These are phyloP conservation scores for Ambrosiella xylebori DNA, from an alignment of 2,329 filamentous ascomycete species.

Conservation along the genomic window DNA sequence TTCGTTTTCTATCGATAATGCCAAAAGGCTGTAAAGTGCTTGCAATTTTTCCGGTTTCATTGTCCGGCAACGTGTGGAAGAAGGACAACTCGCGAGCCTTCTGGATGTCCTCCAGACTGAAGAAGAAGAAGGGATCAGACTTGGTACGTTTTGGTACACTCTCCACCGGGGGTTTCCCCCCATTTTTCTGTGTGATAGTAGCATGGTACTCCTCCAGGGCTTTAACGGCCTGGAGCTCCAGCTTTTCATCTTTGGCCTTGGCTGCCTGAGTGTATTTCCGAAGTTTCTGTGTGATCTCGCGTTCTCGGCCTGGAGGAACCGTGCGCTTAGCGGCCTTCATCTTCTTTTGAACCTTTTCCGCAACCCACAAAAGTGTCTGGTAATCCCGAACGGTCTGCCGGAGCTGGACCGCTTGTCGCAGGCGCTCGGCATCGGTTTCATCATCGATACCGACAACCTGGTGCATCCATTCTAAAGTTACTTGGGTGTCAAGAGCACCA, in stretches of 20 bases:
- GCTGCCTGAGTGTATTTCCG: neutral
- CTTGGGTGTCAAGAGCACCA: conserved; percentile 39
- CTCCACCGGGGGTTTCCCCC: neutral
- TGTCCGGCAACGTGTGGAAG: conserved; percentile 9
- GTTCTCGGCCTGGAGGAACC: conserved; percentile 30
- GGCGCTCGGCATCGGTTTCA: conserved; percentile 14
- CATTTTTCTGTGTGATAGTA: neutral
- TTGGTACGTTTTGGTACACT: neutral
- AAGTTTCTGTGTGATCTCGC: conserved; percentile 17
- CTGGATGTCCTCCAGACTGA: conserved; percentile 1
- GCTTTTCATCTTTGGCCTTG: neutral
- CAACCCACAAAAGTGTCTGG: conserved; percentile 31
- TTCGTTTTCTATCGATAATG: neutral
- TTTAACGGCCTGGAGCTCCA: conserved; percentile 1
- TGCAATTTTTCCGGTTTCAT: conserved; percentile 6
- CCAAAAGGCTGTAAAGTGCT: conserved; percentile 4
- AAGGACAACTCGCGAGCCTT: neutral
- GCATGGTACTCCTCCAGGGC: neutral
- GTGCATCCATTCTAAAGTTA: conserved; percentile 39
- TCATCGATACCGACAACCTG: conserved; percentile 35
- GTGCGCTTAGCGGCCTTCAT: conserved; percentile 26
- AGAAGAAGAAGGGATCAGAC: conserved; percentile 2
- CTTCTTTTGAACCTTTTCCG: conserved; percentile 22
- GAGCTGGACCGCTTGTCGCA: conserved; percentile 9
- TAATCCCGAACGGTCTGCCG: conserved; percentile 25